Conservation (phyloP, 1,284 basidiomycete genomes). For the Microbotryum intermedium region DNA sequence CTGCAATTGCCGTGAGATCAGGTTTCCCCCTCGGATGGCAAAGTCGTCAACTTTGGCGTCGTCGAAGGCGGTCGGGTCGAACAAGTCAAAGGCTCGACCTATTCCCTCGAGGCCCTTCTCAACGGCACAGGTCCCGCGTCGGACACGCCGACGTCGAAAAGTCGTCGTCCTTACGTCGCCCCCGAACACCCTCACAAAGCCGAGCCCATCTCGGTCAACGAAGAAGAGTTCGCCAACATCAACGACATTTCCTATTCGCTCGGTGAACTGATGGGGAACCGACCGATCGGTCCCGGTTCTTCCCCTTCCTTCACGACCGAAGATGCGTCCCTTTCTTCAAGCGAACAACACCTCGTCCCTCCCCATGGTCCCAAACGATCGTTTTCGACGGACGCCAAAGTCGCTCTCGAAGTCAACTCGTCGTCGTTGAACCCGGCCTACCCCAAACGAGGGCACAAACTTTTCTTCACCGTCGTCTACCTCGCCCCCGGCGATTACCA, state of each 20-base stretch:
- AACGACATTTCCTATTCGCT: constrained; percentile 96
- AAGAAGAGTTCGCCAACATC: constrained; percentile 86
- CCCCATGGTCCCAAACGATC: background rate
- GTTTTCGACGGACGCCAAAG: constrained; percentile 31
- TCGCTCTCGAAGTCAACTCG: constrained; percentile 49
- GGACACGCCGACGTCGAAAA: background rate
- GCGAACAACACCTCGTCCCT: too few relatives aligned
- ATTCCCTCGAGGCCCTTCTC: constrained; percentile 85
- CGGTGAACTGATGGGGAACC: constrained; percentile 53
- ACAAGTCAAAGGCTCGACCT: constrained; percentile 96
- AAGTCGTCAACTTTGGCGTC: constrained; percentile 82
- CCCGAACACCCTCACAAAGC: constrained; percentile 39
- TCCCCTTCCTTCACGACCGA: background rate
- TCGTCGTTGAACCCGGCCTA: constrained; percentile 21
- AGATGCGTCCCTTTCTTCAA: background rate
- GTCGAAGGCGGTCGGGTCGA: constrained; percentile 76
- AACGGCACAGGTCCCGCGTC: constrained; percentile 26
- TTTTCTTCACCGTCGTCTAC: constrained; percentile 93
- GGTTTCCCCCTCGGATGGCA: constrained; percentile 91
- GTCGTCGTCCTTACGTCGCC: background rate
- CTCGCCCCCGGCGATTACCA: constrained; percentile 98
- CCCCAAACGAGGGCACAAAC: constrained; percentile 59
- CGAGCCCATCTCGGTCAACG: constrained; percentile 56
- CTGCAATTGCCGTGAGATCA: too few relatives aligned
- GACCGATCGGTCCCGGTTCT: background rate